A percentile compares a stretch with the other conserved stretches of the same genome.
phyloP scores from a whole-genome alignment of 2,329 filamentous ascomycete species.

The Arthrobotrys megalospora region DNA sequence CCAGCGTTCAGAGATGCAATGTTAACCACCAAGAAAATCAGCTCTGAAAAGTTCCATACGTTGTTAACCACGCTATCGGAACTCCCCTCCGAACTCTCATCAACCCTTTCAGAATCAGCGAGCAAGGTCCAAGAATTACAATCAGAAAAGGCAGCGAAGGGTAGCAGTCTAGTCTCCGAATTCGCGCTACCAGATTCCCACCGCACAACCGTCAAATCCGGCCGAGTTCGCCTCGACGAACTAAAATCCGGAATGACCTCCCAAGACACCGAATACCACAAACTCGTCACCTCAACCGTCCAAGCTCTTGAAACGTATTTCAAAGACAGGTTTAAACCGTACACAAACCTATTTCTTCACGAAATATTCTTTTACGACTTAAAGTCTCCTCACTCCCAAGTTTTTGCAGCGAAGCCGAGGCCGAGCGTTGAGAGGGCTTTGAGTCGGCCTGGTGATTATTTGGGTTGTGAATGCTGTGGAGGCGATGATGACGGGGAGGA shows the following conservation, averaged over 20 bases:
- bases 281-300: constrained; percentile 74
- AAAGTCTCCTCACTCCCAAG: constrained; percentile 75
- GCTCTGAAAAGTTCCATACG: constrained; percentile 45
- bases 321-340: constrained; percentile 67
- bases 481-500: constrained; percentile 67
- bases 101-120: constrained; percentile 14
- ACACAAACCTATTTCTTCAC: constrained; percentile 73
- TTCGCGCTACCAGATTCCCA: constrained; percentile 74
- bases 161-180: constrained; percentile 68
- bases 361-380: constrained; percentile 84
- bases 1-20: constrained; percentile 59
- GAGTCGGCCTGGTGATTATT: constrained; percentile 81
- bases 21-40: constrained; percentile 45
- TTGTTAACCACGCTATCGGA: constrained; percentile 41
- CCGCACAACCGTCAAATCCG: constrained; percentile 83
- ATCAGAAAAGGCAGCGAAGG: constrained; percentile 39
- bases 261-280: constrained; percentile 79
- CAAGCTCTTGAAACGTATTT: constrained; percentile 71
- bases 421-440: constrained; percentile 80
- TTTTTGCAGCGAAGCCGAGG: constrained; percentile 82
- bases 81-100: constrained; percentile 34
- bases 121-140: constrained; percentile 40
- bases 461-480: constrained; percentile 80
- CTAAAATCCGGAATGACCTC: constrained; percentile 80
- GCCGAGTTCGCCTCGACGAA: constrained; percentile 84